Base-by-base conservation (phyloP, 495 filamentous ascomycete genomes). In the Aspergillus egyptiacus region DNA sequence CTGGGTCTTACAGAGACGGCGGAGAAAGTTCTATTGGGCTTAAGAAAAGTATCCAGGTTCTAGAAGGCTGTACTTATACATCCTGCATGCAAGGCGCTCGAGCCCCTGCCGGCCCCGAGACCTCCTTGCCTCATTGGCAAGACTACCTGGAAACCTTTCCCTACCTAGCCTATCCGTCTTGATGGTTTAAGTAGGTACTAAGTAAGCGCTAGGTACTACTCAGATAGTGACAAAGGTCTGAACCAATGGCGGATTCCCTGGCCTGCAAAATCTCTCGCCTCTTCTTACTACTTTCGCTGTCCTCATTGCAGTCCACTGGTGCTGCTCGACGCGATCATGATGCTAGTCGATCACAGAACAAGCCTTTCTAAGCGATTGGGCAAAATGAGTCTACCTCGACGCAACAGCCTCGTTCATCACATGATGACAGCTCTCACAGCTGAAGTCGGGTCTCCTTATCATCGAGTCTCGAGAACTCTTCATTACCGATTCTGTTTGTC, bases 311-410 rank as follows among this genome's bases (percentile, higher is more conserved):
- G 8, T 36, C 30, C 30, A 19, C n/a, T n/a, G n/a, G n/a, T n/a
- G n/a, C n/a, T n/a, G n/a, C n/a, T 33, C 9, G 14, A 18, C 20
- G 0, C 11, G 25, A 34, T 36, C 27, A 30, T 25, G 25, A 15
- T 20, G 6, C n/a, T n/a, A n/a, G 32, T n/a, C 14, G 6, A n/a
- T 10, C n/a, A 2, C 8, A 31, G n/a, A n/a, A n/a, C n/a, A n/a
- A 30, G 47, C 20, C 1, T 18, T 13, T 10, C 9, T 6, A 51
- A 44, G 48, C 48, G 48, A 51, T 51, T 51, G 48, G 48, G 24
- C 39, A 43, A 51, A 30, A 43, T 51, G 30, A 4, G 15, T 35
- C 11, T 19, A 8, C 8, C 31, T 34, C n/a, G 14, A 35, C 31
- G 3, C 33, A 41, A 34, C 48, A 22, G 28, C 31, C 31, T 51